Evolutionary conservation across 1,139 yeast species (phyloP).

Genomic region (Saccharomycopsis phalli): DNA sequence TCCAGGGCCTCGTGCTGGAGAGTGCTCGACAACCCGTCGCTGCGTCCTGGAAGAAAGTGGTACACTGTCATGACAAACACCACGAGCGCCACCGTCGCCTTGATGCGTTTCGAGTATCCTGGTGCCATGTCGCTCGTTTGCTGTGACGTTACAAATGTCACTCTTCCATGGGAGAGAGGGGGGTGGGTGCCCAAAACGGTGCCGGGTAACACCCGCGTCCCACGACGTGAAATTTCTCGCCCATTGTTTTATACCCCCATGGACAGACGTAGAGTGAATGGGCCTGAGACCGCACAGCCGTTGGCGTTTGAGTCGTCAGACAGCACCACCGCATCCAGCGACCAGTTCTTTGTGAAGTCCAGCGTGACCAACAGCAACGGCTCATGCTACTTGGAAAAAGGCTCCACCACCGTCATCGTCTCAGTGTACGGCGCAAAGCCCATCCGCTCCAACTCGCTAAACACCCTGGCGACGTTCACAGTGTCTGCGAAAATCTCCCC

Average conservation of each 20-base stretch:
- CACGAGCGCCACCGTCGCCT: neutral
- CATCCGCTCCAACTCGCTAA: slow-evolving; percentile 57
- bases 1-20: slow-evolving; percentile 5
- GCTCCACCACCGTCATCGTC: slow-evolving; percentile 52
- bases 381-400: slow-evolving; percentile 69
- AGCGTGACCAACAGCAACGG: slow-evolving; percentile 77
- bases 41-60: neutral
- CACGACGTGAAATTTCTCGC: no score
- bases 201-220: no score
- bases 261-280: slow-evolving; percentile 67
- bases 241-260: slow-evolving; percentile 1
- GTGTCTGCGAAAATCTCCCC: slow-evolving; percentile 59
- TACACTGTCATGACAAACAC: neutral
- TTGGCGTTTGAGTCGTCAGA: slow-evolving; percentile 31
- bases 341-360: slow-evolving; percentile 40
- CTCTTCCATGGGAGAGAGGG: no score
- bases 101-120: neutral
- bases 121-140: no score
- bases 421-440: slow-evolving; percentile 89
- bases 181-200: no score
- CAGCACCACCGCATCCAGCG: neutral
- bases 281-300: slow-evolving; percentile 52
- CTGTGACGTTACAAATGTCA: no score
- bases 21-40: neutral
- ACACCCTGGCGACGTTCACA: slow-evolving; percentile 57